These are phyloP conservation scores for Kazachstania sp. DNA, from an alignment of 1,139 yeast genomes.

Conservation along the genomic window DNA sequence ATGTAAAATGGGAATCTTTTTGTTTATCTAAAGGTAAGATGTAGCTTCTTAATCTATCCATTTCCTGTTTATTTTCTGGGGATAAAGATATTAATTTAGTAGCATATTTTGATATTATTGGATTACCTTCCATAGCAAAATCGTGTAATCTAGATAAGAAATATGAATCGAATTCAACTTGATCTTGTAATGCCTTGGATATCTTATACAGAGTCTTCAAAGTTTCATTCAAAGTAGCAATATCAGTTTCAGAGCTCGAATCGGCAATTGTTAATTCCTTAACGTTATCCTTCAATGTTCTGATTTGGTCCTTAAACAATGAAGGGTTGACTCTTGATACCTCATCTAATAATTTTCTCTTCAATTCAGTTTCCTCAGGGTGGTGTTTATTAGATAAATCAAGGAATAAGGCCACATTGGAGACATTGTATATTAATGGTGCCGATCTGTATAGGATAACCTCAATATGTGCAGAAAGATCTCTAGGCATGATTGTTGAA, in stretches of 20 bases:
- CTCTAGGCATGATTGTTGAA: constrained; percentile 37
- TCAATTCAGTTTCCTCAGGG: constrained; percentile 34
- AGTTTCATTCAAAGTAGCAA: constrained; percentile 29
- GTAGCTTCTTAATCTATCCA: constrained; percentile 35
- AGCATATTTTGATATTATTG: constrained; percentile 59
- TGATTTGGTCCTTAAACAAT: constrained; percentile 53
- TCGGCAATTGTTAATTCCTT: constrained; percentile 20
- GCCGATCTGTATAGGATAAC: constrained; percentile 56
- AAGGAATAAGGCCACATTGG: constrained; percentile 51
- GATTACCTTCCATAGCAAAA: constrained; percentile 46
- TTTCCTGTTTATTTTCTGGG: constrained; percentile 35
- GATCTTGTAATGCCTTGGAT: constrained; percentile 34
- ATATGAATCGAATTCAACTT: constrained; percentile 25
- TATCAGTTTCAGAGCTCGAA: constrained; percentile 9
- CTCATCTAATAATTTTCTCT: constrained; percentile 42
- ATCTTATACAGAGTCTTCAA: constrained; percentile 58
- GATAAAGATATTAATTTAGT: constrained; percentile 49
- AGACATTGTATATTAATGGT: constrained; percentile 53
- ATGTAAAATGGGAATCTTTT: constrained; percentile 35
- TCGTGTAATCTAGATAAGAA: constrained; percentile 38
- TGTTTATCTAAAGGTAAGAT: constrained; percentile 46
- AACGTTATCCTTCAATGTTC: constrained; percentile 40
- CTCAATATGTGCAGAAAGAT: constrained; percentile 45
- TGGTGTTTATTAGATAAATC: constrained; percentile 37
- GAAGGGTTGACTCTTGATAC: constrained; percentile 58